phyloP scores from a whole-genome alignment of 305 asterid species.

The Fraxinus nigra region DNA sequence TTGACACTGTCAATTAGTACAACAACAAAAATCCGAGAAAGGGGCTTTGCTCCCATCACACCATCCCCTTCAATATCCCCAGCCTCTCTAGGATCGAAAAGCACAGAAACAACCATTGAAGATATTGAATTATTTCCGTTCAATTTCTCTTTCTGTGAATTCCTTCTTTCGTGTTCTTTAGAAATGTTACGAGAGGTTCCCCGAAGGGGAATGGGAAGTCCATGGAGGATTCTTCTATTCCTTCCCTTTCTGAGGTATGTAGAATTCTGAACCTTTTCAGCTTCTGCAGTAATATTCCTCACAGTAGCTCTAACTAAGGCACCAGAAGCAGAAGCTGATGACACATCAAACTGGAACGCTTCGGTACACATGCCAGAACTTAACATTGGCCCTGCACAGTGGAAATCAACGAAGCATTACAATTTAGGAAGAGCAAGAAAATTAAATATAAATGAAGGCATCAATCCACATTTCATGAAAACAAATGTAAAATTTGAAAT shows the following conservation, averaged over 20 bases:
- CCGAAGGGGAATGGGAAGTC: conserved; percentile 49
- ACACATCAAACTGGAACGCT: conserved; percentile 88
- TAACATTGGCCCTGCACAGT: conserved; percentile 77
- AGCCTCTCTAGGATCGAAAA: conserved; percentile 88
- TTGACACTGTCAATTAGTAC: conserved; percentile 84
- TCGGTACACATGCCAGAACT: conserved; percentile 94
- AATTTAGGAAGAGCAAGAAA: neutral
- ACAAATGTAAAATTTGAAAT: neutral
- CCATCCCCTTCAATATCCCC: conserved; percentile 76
- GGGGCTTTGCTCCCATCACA: conserved; percentile 72
- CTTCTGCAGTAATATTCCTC: conserved; percentile 43
- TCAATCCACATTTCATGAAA: neutral
- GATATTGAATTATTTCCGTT: conserved; percentile 47
- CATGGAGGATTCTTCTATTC: conserved; percentile 70
- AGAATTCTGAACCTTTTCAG: conserved; percentile 33
- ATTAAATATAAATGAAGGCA: neutral
- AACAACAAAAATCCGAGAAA: conserved; percentile 78
- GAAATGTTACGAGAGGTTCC: conserved; percentile 57
- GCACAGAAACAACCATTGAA: conserved; percentile 92
- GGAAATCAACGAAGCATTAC: conserved; percentile 1
- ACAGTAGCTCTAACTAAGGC: conserved; percentile 59
- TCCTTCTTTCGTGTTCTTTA: conserved; percentile 35
- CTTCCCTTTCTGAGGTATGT: conserved; percentile 43
- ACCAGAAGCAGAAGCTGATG: conserved; percentile 55
- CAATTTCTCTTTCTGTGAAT: conserved; percentile 43